Conservation (phyloP, 192 early-diverging fungal genomes). For the Umbelopsis vinacea region DNA sequence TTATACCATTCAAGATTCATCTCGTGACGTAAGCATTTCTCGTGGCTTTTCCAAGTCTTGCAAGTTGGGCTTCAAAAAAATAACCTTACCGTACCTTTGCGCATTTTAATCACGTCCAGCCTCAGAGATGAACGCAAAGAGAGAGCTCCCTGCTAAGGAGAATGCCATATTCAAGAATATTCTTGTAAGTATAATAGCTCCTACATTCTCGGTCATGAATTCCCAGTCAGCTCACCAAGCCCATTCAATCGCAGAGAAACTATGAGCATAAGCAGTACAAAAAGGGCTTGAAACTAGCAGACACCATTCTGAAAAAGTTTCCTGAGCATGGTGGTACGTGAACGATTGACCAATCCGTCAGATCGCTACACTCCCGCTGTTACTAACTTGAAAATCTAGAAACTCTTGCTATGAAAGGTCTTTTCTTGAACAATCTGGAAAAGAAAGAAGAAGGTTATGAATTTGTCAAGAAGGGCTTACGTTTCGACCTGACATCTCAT, state of each 20-base stretch:
- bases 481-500: conserved; percentile 79
- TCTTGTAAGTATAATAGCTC: conserved; percentile 52
- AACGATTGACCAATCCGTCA: too few species aligned
- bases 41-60: not conserved
- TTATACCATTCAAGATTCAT: not conserved
- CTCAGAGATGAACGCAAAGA: conserved; percentile 40
- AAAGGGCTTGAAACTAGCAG: conserved; percentile 87
- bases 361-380: not conserved
- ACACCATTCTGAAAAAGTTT: conserved; percentile 92
- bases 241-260: conserved; percentile 68
- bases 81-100: conserved; percentile 4
- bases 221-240: not conserved
- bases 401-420: conserved; percentile 92
- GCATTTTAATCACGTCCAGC: not conserved
- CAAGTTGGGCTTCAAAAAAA: conserved; percentile 17
- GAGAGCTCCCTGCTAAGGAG: conserved; percentile 75
- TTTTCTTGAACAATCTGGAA: conserved; percentile 89
- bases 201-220: not conserved
- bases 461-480: conserved; percentile 82
- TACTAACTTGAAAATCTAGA: conserved; percentile 52
- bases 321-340: conserved; percentile 86
- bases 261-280: conserved; percentile 97
- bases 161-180: conserved; percentile 71
- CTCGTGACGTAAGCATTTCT: conserved; percentile 19
- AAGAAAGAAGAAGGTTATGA: conserved; percentile 92